Base-by-base conservation (phyloP, 2,329 filamentous ascomycete species). In the Aureobasidium sp. region DNA sequence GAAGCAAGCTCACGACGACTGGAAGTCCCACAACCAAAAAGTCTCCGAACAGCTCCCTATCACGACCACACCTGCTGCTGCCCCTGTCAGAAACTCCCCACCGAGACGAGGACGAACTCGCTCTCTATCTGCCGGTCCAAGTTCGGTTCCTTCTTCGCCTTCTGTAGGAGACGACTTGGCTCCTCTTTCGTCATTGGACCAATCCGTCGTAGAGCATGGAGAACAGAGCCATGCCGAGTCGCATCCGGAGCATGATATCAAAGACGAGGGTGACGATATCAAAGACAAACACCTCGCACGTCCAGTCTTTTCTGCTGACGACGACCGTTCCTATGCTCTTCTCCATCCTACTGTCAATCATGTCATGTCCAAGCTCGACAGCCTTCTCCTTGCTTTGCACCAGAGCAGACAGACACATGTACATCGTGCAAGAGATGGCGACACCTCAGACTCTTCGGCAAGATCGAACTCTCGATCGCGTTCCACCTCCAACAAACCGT, bases 331-430 rank as follows among this genome's bases (percentile, higher is more conserved):
- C 0, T 78, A 81, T 63, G 71, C 74, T 1, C 77, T 95, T 5
- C 76, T 96, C 17, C 81, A 81, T 0, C 90, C 91, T 0, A 81
- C 84, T 0, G 81, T 89, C 12, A 81, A 86, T n/a, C 87, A 90
- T 66, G 82, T 92, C 17, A 78, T 96, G 9, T 75, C 79, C 1
- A 83, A 85, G 39, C 71, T 96, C 1, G 90, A 97, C 67, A 73
- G 78, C 5, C 80, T 93, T 0, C 81, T 96, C 6, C 78, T 80
- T 34, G 83, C 86, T 3, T 78, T 97, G 15, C 90, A 92, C 70
- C 84, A 86, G 44, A 73, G 70, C 61, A 65, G 70, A 5, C 53
- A 56, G 44, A 67, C 68, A 15, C 71, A 71, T 20, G 22, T 57
- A 31, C 39, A 57, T 4, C 37, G 48, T 22, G n/a, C 37, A 17